Base-by-base conservation (phyloP, 2,329 filamentous ascomycete genomes). In the Fusarium mundagurra region DNA sequence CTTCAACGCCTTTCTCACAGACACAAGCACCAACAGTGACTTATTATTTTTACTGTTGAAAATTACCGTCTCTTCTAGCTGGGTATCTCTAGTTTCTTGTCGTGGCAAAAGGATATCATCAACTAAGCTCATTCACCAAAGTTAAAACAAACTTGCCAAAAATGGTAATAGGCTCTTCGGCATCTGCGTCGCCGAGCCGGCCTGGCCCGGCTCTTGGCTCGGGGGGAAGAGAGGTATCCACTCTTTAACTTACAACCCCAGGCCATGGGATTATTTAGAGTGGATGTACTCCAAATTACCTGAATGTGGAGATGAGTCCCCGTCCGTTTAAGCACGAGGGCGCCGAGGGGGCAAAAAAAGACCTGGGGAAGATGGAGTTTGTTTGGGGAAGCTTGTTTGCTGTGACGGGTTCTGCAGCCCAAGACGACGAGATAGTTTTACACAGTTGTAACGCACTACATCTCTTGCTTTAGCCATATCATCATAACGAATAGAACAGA, bases 121-220 rank as follows among this genome's bases (percentile, higher is more conserved):
- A n/a, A 16, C 22, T 22, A 39, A n/a, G 24, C 48, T 33, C 20
- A 17, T 51, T 43, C 13, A 39, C 14, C 11, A 22, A 12, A 55
- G 41, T 29, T 29, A 34, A 38, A 38, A 34, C 17, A 50, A 29
- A 51, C 67, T 61, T 74, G 14, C 60, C 70, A 31, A 50, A 71
- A 64, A 13, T 27, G 62, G 71, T 41, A 73, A 73, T 61, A 27
- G 43, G n/a, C 39, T 36, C 18, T 54, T 58, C 63, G 61, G 65
- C 61, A 53, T 61, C 44, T 61, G 66, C 59, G 61, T 69, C 62
- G 71, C 71, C 71, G 61, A 73, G 71, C 50, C 72, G 72, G 72
- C 69, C 63, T 73, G 60, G 59, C 68, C 72, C 72, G 72, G 72
- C 41, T 58, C 66, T 63, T 73, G 69, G 61, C 61, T 62, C 39